A percentile compares a stretch with the other conserved stretches of the same genome.
Evolutionary conservation across 768 basidiomycete genomes (phyloP).

Genomic region (Rhodosporidiobolus odoratus): DNA sequence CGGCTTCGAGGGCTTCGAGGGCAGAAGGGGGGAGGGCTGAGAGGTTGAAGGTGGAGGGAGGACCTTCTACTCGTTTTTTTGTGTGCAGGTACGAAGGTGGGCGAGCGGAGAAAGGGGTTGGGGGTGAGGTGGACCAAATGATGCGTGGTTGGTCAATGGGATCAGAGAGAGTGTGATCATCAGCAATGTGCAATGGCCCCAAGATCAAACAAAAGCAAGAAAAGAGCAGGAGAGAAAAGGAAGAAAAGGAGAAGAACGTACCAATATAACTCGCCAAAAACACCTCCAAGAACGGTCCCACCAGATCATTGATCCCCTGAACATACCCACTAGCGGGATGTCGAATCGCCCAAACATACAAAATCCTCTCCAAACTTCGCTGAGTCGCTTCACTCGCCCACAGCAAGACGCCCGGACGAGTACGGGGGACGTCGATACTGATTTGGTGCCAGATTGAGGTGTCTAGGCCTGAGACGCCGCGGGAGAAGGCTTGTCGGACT

Average conservation of each 20-base stretch:
- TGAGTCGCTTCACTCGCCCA: constrained; percentile 92
- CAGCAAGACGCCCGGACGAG: constrained; percentile 77
- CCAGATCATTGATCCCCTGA: constrained; percentile 98
- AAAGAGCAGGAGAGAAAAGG: neutral
- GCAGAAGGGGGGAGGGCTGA: constrained; percentile 62
- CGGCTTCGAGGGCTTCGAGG: constrained; percentile 85
- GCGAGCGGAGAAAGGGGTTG: neutral
- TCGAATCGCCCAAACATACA: constrained; percentile 98
- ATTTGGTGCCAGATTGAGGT: constrained; percentile 99
- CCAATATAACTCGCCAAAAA: constrained; percentile 94
- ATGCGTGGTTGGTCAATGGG: no score
- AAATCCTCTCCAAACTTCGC: constrained; percentile 82
- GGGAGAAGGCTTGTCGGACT: constrained; percentile 80
- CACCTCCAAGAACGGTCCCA: constrained; percentile 94
- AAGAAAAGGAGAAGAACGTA: constrained; percentile 45
- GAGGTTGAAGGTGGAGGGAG: constrained; percentile 84
- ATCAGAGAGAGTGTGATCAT: no score
- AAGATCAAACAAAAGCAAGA: no score
- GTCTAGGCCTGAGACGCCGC: constrained; percentile 77
- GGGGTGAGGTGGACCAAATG: no score
- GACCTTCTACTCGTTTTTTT: constrained; percentile 58
- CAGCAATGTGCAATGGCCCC: no score
- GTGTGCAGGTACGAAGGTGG: neutral
- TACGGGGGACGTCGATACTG: constrained; percentile 94
- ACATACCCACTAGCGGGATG: constrained; percentile 99